phyloP scores from a whole-genome alignment of 768 basidiomycete genomes.

The Phlegmacium glaucopus region DNA sequence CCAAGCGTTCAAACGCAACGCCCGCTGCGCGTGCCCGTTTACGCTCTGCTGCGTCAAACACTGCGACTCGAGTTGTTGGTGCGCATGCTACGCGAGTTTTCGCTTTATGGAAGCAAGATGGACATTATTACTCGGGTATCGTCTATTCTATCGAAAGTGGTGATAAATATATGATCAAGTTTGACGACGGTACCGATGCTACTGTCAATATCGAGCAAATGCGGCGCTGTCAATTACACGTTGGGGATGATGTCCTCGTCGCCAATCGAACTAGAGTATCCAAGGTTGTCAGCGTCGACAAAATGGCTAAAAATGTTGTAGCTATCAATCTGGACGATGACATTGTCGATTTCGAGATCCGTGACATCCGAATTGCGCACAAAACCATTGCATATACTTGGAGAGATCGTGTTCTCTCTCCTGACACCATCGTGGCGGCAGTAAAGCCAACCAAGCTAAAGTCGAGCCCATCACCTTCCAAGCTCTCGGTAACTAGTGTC shows the following conservation, averaged over 20 bases:
- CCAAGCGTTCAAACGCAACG: slow-evolving; percentile 30
- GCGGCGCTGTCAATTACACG: slow-evolving; percentile 45
- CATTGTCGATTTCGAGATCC: slow-evolving; percentile 28
- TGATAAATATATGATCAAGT: slow-evolving; percentile 47
- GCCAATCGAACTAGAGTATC: slow-evolving; percentile 27
- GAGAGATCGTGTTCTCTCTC: slow-evolving; percentile 46
- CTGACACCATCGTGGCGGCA: slow-evolving; percentile 40
- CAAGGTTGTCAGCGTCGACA: slow-evolving; percentile 29
- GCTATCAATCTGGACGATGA: slow-evolving; percentile 39
- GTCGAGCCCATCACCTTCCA: slow-evolving; percentile 48
- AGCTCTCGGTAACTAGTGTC: slow-evolving; percentile 36
- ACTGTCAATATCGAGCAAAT: slow-evolving; percentile 49
- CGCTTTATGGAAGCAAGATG: slow-evolving; percentile 61
- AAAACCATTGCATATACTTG: slow-evolving; percentile 50
- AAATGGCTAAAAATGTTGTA: slow-evolving; percentile 28
- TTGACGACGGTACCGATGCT: slow-evolving; percentile 59
- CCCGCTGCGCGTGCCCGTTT: slow-evolving; percentile 29
- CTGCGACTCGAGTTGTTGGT: slow-evolving; percentile 12
- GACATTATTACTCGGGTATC: slow-evolving; percentile 59
- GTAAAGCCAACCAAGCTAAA: slow-evolving; percentile 32
- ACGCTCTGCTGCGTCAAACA: slow-evolving; percentile 32
- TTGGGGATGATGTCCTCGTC: slow-evolving; percentile 56
- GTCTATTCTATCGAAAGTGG: slow-evolving; percentile 35
- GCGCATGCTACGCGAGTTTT: slow-evolving; percentile 56
- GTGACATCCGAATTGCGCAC: slow-evolving; percentile 46